Conservation (phyloP, 2,329 filamentous ascomycete genomes). For the Pseudogymnoascus sp. region DNA sequence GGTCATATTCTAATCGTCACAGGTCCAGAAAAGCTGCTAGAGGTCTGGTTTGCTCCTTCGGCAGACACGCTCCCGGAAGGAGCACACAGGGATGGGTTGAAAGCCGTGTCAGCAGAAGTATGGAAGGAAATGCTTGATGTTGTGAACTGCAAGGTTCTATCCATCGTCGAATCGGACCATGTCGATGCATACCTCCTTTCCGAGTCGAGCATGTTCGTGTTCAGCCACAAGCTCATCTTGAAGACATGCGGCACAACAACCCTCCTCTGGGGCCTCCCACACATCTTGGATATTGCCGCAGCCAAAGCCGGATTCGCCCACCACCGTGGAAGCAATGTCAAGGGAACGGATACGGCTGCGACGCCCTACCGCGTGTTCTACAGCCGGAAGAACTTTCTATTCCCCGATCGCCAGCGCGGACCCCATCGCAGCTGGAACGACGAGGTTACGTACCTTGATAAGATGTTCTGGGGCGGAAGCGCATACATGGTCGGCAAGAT, state of each 20-base stretch:
- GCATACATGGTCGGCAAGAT: constrained; percentile 99
- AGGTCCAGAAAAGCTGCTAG: constrained; percentile 94
- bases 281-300: constrained; percentile 86
- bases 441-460: constrained; percentile 87
- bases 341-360: constrained; percentile 66
- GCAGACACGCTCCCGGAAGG: constrained; percentile 55
- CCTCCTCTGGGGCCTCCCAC: constrained; percentile 77
- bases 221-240: constrained; percentile 97
- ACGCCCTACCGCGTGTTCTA: constrained; percentile 96
- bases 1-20: constrained; percentile 21
- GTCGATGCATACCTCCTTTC: constrained; percentile 95
- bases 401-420: constrained; percentile 86
- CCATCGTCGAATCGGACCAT: constrained; percentile 83
- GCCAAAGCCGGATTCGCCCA: constrained; percentile 80
- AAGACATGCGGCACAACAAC: constrained; percentile 99
- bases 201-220: constrained; percentile 99
- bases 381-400: constrained; percentile 97
- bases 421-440: constrained; percentile 97
- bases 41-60: constrained; percentile 93
- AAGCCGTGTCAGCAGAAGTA: constrained; percentile 70
- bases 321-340: constrained; percentile 51
- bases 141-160: constrained; percentile 97
- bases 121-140: constrained; percentile 98
- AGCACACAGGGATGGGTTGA: constrained; percentile 51
- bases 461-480: constrained; percentile 83